Evolutionary conservation across 352 stramenopile genomes (phyloP).

Genomic region (Globisporangium polare): DNA sequence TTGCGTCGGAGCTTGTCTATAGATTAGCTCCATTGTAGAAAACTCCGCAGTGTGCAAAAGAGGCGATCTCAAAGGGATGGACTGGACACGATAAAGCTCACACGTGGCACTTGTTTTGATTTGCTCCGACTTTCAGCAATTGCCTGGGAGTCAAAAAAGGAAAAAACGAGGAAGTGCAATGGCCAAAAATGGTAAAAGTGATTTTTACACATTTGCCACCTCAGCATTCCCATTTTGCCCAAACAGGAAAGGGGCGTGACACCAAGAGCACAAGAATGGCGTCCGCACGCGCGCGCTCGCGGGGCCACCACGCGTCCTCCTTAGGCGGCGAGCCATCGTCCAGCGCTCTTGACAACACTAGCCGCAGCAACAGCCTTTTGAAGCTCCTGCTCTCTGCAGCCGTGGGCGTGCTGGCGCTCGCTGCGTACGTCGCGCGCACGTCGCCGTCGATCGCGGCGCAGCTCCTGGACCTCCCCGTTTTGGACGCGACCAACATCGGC

Average conservation of each 20-base stretch:
- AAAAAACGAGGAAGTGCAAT: too few species aligned
- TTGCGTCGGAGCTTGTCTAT: neutral
- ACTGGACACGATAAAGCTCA: neutral
- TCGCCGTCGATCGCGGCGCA: constrained; percentile 1
- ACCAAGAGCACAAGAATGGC: constrained; percentile 11
- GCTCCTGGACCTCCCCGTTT: constrained; percentile 9
- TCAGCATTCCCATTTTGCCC: constrained; percentile 4
- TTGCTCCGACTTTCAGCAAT: constrained; percentile 8
- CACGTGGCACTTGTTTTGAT: constrained; percentile 11
- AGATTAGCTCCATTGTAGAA: neutral
- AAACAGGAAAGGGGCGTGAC: neutral
- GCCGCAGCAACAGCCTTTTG: neutral
- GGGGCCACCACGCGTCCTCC: neutral
- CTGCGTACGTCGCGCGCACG: constrained; percentile 8
- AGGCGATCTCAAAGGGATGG: too few species aligned
- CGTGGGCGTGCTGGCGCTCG: constrained; percentile 9
- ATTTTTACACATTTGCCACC: neutral
- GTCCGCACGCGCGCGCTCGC: constrained; percentile 17
- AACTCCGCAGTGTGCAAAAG: neutral
- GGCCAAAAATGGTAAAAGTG: too few species aligned
- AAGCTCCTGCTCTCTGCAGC: neutral
- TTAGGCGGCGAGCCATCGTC: neutral
- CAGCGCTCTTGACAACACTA: neutral
- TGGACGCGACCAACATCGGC: constrained; percentile 53
- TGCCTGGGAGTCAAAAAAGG: too few species aligned